phyloP scores from a whole-genome alignment of 2,329 filamentous ascomycete species.

The Botrytis squamosa region DNA sequence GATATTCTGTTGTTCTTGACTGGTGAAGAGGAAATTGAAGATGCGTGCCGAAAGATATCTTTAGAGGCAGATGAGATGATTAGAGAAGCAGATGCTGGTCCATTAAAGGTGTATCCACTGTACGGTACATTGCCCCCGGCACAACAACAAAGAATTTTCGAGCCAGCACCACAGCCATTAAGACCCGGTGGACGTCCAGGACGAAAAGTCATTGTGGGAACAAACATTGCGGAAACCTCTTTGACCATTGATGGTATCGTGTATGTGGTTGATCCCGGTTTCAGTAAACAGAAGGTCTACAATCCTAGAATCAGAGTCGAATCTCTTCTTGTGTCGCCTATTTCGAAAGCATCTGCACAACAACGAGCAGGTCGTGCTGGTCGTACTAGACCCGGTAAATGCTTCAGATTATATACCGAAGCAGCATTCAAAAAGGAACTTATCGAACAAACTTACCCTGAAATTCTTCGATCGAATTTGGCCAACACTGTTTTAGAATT shows the following conservation, averaged over 20 bases:
- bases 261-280: slow-evolving; percentile 97
- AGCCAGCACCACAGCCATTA: slow-evolving; percentile 73
- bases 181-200: slow-evolving; percentile 78
- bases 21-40: slow-evolving; percentile 97
- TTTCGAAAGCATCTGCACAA: slow-evolving; percentile 95
- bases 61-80: slow-evolving; percentile 91
- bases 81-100: slow-evolving; percentile 86
- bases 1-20: slow-evolving; percentile 95
- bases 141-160: slow-evolving; percentile 94
- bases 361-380: slow-evolving; percentile 98
- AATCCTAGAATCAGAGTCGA: slow-evolving; percentile 96
- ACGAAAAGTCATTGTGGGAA: slow-evolving; percentile 91
- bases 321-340: slow-evolving; percentile 94
- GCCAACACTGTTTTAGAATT: slow-evolving; percentile 93
- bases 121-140: slow-evolving; percentile 91
- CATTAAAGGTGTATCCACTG: slow-evolving; percentile 84
- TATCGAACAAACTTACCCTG: slow-evolving; percentile 94
- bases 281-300: slow-evolving; percentile 99
- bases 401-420: slow-evolving; percentile 95
- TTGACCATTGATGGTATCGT: slow-evolving; percentile 98
- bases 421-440: slow-evolving; percentile 95
- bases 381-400: slow-evolving; percentile 97
- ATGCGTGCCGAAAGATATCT: slow-evolving; percentile 86
- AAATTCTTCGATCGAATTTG: slow-evolving; percentile 91
- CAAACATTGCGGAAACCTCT: slow-evolving; percentile 96